Percentiles rank a stretch among this genome's conserved stretches.
Conservation (phyloP, 1,284 basidiomycete genomes). For the Mycena sp. region DNA sequence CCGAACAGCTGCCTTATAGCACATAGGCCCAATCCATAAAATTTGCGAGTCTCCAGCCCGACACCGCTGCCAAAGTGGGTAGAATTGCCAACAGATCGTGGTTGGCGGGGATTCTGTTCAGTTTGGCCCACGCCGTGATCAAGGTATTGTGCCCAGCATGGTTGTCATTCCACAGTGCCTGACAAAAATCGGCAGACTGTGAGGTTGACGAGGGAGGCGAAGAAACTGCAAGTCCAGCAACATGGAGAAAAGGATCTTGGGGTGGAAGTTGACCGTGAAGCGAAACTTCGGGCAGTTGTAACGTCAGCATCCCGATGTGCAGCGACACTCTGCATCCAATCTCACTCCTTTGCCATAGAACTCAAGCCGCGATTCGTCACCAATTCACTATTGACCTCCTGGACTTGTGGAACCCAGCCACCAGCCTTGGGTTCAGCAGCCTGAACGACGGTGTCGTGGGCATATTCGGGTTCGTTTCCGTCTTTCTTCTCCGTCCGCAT, state of each 20-base stretch:
- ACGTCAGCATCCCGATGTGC: slow-evolving; percentile 53
- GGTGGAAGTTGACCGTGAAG: slow-evolving; percentile 73
- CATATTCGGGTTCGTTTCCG: slow-evolving; percentile 73
- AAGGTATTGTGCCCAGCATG: slow-evolving; percentile 57
- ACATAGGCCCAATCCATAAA: slow-evolving; percentile 73
- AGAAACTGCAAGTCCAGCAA: slow-evolving; percentile 54
- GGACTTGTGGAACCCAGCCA: slow-evolving; percentile 92
- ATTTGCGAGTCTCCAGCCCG: slow-evolving; percentile 72
- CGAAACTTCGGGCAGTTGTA: slow-evolving; percentile 65
- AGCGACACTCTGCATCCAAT: background rate
- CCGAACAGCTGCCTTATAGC: background rate
- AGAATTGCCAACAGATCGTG: slow-evolving; percentile 89
- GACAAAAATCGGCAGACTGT: slow-evolving; percentile 52
- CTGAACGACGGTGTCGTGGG: slow-evolving; percentile 91
- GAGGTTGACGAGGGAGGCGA: slow-evolving; percentile 68
- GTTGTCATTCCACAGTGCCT: background rate
- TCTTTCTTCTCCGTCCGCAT: slow-evolving; percentile 5
- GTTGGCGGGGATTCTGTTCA: slow-evolving; percentile 88
- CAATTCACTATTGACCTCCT: slow-evolving; percentile 86
- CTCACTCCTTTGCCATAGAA: slow-evolving; percentile 52
- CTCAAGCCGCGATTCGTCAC: slow-evolving; percentile 70
- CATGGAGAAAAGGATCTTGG: slow-evolving; percentile 71
- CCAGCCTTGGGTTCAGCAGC: slow-evolving; percentile 80
- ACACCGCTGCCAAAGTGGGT: slow-evolving; percentile 72
- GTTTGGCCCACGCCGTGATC: slow-evolving; percentile 72